phyloP scores from a whole-genome alignment of 495 filamentous ascomycete species.

The Aspergillus diversus region DNA sequence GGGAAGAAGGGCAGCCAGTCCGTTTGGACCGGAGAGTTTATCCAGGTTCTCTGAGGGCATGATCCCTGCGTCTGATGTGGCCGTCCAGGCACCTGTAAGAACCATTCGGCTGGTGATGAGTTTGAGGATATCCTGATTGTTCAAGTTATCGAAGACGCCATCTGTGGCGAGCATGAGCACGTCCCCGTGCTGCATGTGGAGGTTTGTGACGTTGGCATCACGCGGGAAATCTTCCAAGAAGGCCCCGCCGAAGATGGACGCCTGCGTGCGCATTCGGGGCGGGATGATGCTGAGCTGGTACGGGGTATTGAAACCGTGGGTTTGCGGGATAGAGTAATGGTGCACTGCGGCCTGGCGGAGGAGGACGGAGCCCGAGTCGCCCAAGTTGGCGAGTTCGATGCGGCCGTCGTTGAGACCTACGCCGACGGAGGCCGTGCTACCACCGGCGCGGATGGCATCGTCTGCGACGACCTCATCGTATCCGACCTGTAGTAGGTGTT shows the following conservation, averaged over 20 bases:
- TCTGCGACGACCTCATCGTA: constrained; percentile 82
- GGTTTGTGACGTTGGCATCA: constrained; percentile 78
- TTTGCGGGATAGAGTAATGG: constrained; percentile 81
- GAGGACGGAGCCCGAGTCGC: constrained; percentile 93
- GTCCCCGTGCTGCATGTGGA: constrained; percentile 83
- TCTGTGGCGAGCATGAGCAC: constrained; percentile 91
- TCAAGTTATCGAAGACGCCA: constrained; percentile 97
- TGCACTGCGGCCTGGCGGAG: constrained; percentile 82
- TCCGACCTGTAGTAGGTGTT: constrained; percentile 75
- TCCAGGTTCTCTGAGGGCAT: constrained; percentile 58
- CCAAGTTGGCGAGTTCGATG: constrained; percentile 90
- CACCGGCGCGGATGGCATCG: constrained; percentile 72
- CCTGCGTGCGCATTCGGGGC: constrained; percentile 71
- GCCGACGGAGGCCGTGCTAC: constrained; percentile 87
- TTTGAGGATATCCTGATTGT: constrained; percentile 80
- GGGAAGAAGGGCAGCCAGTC: constrained; percentile 33
- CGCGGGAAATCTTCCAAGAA: constrained; percentile 78
- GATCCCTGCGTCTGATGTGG: constrained; percentile 54
- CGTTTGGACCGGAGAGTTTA: constrained; percentile 53
- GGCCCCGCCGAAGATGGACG: constrained; percentile 77
- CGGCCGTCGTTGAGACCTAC: constrained; percentile 68
- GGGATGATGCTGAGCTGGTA: constrained; percentile 93
- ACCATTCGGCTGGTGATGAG: constrained; percentile 78
- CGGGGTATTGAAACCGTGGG: constrained; percentile 96
- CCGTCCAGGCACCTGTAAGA: constrained; percentile 71